Base-by-base conservation (phyloP, 495 filamentous ascomycete genomes). In the Polyplosphaeria fusca region DNA sequence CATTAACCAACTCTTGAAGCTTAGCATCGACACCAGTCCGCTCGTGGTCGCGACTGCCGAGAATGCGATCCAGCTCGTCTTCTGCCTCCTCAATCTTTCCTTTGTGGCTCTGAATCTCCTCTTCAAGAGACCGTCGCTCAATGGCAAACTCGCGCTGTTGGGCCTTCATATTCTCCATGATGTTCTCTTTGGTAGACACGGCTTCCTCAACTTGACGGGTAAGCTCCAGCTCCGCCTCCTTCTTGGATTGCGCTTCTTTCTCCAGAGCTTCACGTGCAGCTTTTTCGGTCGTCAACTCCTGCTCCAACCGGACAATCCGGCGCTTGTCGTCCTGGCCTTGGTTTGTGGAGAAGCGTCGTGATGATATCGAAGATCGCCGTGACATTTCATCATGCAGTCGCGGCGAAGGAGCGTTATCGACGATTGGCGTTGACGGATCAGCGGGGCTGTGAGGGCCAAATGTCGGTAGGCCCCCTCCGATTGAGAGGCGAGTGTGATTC, bases 111-210 rank as follows among this genome's bases (percentile, higher is more conserved):
- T 82, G 83, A 47, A 91, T 80, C 70, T 97, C 90, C 16, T 79
- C 73, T 61, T 95, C 87, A 16, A 96, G 76, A 9, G 80, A 84
- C 63, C 83, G 86, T 22, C 92, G 82, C 69, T 97, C 91, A 48
- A 83, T 83, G 39, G 86, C 77, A 64, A 96, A 96, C 66, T 97
- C 92, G 25, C 83, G 82, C 67, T 95, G 88, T 27, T 89, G 81
- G 27, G 91, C 88, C 64, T 96, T 90, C 68, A 99, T 85, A 65
- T 99, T 99, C 37, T 87, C 86, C 68, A 99, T 82, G 1, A 99
- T 80, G 65, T 99, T 93, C 65, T 88, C 83, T 70, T 99, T 99
- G 0, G 88, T 99, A 2, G 88, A 91, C 57, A 89, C 85, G 12
- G 79, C 87, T 67, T 95, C 89, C 58, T 92, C 85, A 39, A 89